phyloP scores from a whole-genome alignment of 345 rosid species.

The Gossypium sturtianum region DNA sequence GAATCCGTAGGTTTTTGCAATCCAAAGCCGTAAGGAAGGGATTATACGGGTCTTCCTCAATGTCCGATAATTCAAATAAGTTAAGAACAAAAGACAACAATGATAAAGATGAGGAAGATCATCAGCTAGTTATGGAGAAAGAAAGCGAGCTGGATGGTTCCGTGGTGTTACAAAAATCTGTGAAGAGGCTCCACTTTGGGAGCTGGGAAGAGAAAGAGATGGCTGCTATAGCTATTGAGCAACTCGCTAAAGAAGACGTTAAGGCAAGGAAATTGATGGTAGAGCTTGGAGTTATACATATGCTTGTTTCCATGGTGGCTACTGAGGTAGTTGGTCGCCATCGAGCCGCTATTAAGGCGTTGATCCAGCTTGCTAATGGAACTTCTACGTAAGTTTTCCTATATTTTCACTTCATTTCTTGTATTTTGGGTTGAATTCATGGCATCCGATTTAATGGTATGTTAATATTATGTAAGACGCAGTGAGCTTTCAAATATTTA shows the following conservation, averaged over 20 bases:
- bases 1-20: slow-evolving; percentile 52
- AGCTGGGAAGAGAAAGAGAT: slow-evolving; percentile 61
- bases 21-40: slow-evolving; percentile 40
- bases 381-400: slow-evolving; percentile 54
- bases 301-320: slow-evolving; percentile 61
- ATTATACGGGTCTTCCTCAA: not conserved
- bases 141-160: slow-evolving; percentile 25
- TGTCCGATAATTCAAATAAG: slow-evolving; percentile 18
- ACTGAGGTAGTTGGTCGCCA: slow-evolving; percentile 36
- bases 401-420: not conserved
- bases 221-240: slow-evolving; percentile 60
- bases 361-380: slow-evolving; percentile 77
- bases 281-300: slow-evolving; percentile 77
- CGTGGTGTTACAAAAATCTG: slow-evolving; percentile 58
- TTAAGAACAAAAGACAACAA: not conserved
- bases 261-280: slow-evolving; percentile 59
- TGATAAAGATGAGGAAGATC: not conserved
- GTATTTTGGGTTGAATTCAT: not conserved
- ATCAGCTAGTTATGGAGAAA: not conserved
- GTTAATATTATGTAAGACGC: too few relatives aligned
- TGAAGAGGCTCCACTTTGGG: slow-evolving; percentile 83
- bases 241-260: slow-evolving; percentile 49
- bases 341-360: slow-evolving; percentile 52
- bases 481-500: too few relatives aligned
- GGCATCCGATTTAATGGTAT: not conserved